Base-by-base conservation (phyloP, 768 basidiomycete species). In the Suillus decipiens region DNA sequence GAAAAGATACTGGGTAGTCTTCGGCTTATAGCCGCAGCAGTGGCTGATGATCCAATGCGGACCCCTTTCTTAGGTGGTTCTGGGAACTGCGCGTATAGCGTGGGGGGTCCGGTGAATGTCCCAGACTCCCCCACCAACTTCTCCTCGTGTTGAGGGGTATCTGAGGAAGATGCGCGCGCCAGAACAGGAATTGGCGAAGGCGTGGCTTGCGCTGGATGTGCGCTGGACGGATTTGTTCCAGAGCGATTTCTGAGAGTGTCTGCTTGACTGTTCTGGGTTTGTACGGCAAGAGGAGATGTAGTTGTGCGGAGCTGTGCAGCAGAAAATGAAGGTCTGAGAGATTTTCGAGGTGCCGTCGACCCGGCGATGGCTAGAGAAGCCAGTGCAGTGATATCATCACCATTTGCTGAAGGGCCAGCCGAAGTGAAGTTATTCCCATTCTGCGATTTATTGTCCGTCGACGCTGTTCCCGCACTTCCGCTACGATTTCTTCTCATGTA, bases 401-500 rank as follows among this genome's bases (percentile, higher is more conserved):
- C 84, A 62, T 84, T 81, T 9, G 77, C 72, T n/a, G 84, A 83
- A 33, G 78, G 80, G 31, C 83, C 84, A 53, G 78, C 79, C 55
- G 84, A 83, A 43, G 83, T 69, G 14, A 79, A 81, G 39, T 64
- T 68, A 54, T 79, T 80, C 28, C 84, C 85, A 71, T 84, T 85
- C 70, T 86, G 84, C 8, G 89, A 89, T 72, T 79, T 85, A 66
- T 82, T 86, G 68, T 92, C 89, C 15, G 89, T 89, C 1, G 89
- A 90, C 22, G 88, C 81, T 31, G 87, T 88, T 50, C 85, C 87
- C 61, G 82, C 86, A 69, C 91, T 92, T 57, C 90, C 92, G 71
- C 92, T 94, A 62, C 93, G 85, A 78, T 90, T 91, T 62, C 93
- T 84, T 64, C 84, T 81, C 72, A 92, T 80, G 72, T 93, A 95